phyloP scores from a whole-genome alignment of 345 rosid genomes.

The Pugionium cornutum region DNA sequence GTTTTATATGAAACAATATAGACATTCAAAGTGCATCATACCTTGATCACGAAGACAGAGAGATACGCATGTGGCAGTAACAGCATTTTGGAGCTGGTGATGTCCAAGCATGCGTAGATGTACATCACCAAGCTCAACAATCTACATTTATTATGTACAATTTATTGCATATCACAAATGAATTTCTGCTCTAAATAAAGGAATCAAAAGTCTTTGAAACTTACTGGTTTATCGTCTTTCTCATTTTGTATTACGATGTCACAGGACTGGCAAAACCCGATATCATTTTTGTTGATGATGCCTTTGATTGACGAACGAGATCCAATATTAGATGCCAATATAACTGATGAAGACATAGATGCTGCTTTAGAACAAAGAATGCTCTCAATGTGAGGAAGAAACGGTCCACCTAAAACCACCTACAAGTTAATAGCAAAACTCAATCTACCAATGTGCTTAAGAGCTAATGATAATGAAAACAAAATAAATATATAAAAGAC shows the following conservation, averaged over 20 bases:
- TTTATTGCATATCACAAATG: neutral
- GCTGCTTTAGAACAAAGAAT: constrained; percentile 69
- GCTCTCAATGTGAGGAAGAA: constrained; percentile 66
- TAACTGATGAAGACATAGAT: constrained; percentile 53
- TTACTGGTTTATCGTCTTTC: constrained; percentile 56
- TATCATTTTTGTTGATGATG: constrained; percentile 40
- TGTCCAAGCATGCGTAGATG: constrained; percentile 71
- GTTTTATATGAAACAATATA: neutral
- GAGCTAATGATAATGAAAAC: neutral
- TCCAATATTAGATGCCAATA: constrained; percentile 62
- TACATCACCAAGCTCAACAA: constrained; percentile 56
- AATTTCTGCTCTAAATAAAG: neutral
- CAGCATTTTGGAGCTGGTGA: constrained; percentile 93
- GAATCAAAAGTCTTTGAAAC: constrained; percentile 8
- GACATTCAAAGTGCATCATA: constrained; percentile 25
- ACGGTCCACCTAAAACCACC: constrained; percentile 74
- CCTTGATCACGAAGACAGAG: constrained; percentile 79
- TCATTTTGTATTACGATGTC: constrained; percentile 53
- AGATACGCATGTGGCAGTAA: constrained; percentile 67
- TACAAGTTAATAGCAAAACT: constrained; percentile 4
- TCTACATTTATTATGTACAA: constrained; percentile 45
- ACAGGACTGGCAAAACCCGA: constrained; percentile 61
- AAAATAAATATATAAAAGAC: neutral
- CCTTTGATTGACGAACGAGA: constrained; percentile 53
- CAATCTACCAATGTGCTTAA: too few relatives aligned